Conservation (phyloP, 2,329 filamentous ascomycete genomes). For the Nakataea oryzae region DNA sequence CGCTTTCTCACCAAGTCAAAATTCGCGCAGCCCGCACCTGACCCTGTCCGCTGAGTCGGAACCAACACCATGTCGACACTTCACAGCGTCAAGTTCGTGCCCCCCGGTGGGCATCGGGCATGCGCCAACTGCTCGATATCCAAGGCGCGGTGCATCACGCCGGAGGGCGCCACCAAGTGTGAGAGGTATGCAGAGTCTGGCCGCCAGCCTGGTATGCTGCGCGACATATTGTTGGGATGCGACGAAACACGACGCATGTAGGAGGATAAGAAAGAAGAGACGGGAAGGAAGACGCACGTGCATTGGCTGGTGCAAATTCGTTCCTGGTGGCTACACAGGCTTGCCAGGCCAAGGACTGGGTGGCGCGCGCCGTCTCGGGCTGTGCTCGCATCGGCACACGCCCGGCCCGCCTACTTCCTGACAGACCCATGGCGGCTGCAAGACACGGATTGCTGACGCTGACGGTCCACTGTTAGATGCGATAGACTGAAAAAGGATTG, state of each 20-base stretch:
- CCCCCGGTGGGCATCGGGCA: constrained; percentile 13
- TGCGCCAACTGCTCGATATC: constrained; percentile 13
- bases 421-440: too few species aligned
- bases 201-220: not conserved
- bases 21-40: not conserved
- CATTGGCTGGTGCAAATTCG: not conserved
- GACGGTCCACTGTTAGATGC: not conserved
- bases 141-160: constrained; percentile 14
- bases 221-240: not conserved
- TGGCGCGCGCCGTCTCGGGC: not conserved
- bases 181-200: constrained; percentile 3
- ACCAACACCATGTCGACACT: not conserved
- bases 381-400: not conserved
- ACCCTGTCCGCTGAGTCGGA: not conserved
- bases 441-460: not conserved
- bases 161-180: constrained; percentile 6
- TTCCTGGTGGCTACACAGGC: not conserved
- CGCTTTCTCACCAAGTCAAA: not conserved
- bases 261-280: not conserved
- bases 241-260: not conserved
- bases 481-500: constrained; percentile 4
- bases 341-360: not conserved
- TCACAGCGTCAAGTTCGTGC: constrained; percentile 12
- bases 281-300: too few species aligned
- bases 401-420: too few species aligned